These are phyloP conservation scores for Lithohypha guttulata DNA, from an alignment of 2,329 filamentous ascomycete genomes.

Conservation along the genomic window DNA sequence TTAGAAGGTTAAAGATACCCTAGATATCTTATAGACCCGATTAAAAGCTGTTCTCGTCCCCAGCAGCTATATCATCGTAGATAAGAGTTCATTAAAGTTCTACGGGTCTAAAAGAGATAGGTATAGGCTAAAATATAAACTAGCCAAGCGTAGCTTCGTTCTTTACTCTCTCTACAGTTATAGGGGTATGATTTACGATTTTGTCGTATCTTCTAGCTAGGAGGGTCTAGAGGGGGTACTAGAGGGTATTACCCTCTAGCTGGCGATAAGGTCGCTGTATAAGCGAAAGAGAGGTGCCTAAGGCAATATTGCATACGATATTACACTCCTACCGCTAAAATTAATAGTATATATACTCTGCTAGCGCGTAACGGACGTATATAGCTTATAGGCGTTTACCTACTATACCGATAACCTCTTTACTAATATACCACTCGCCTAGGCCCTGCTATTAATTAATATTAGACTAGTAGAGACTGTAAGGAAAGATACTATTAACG, in stretches of 20 bases:
- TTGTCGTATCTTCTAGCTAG: background rate
- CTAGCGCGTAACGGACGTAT: background rate
- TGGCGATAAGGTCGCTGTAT: background rate
- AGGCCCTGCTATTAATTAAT: background rate
- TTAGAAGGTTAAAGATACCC: too few species aligned
- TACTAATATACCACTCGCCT: background rate
- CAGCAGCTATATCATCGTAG: background rate
- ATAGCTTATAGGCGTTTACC: background rate
- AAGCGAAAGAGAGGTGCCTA: background rate
- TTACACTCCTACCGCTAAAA: background rate
- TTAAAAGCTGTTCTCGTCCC: too few species aligned
- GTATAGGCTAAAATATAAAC: background rate
- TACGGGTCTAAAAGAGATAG: background rate
- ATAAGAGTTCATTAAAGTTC: background rate
- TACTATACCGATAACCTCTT: background rate
- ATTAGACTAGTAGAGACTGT: background rate
- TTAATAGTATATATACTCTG: slow-evolving; percentile 2
- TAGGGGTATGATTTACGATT: background rate
- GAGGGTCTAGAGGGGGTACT: slow-evolving; percentile 1
- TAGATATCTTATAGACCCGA: too few species aligned
- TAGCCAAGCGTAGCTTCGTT: background rate
- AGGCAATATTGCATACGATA: background rate
- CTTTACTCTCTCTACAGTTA: background rate
- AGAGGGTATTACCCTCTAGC: background rate
- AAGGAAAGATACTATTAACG: background rate